Percentiles rank a stretch among this genome's conserved stretches.
Conservation (phyloP, 495 filamentous ascomycete species). For the Opeltia flavorubescens region DNA sequence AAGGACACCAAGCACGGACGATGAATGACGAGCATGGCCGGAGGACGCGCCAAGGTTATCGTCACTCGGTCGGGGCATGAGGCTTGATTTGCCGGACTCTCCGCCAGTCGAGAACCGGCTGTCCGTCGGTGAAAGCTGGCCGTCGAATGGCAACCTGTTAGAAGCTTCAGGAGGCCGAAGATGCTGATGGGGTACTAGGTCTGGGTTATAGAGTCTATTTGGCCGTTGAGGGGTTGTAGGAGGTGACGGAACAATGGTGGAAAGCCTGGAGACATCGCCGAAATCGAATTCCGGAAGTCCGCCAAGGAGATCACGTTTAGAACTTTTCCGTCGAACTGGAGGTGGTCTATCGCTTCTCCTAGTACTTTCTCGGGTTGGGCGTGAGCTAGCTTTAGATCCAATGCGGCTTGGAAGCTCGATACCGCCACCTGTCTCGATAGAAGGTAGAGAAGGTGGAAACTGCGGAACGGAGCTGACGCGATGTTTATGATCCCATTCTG, state of each 20-base stretch:
- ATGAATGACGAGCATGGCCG: slow-evolving; percentile 16
- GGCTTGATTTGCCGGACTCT: slow-evolving; percentile 14
- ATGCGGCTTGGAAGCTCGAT: slow-evolving; percentile 53
- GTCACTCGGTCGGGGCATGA: slow-evolving; percentile 1
- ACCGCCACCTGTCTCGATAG: slow-evolving; percentile 44
- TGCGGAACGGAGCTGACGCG: slow-evolving; percentile 27
- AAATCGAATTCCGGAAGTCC: not conserved
- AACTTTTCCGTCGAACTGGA: slow-evolving; percentile 46
- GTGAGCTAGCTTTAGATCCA: slow-evolving; percentile 41
- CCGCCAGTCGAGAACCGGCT: slow-evolving; percentile 12
- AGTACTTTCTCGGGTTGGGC: slow-evolving; percentile 21
- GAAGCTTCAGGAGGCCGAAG: slow-evolving; percentile 6
- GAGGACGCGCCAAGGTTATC: slow-evolving; percentile 1
- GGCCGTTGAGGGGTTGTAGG: slow-evolving; percentile 12
- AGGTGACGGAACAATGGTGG: slow-evolving; percentile 15
- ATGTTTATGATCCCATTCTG: slow-evolving; percentile 18
- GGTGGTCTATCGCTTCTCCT: slow-evolving; percentile 23
- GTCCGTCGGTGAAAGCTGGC: slow-evolving; percentile 10
- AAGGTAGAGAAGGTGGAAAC: slow-evolving; percentile 43
- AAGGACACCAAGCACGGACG: slow-evolving; percentile 17
- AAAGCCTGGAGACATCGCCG: slow-evolving; percentile 12
- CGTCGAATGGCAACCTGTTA: slow-evolving; percentile 12
- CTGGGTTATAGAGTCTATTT: slow-evolving; percentile 14
- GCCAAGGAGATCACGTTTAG: slow-evolving; percentile 30
- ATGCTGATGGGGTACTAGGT: slow-evolving; percentile 11